phyloP scores from a whole-genome alignment of 1,284 basidiomycete species.

The Ganoderma sinense region DNA sequence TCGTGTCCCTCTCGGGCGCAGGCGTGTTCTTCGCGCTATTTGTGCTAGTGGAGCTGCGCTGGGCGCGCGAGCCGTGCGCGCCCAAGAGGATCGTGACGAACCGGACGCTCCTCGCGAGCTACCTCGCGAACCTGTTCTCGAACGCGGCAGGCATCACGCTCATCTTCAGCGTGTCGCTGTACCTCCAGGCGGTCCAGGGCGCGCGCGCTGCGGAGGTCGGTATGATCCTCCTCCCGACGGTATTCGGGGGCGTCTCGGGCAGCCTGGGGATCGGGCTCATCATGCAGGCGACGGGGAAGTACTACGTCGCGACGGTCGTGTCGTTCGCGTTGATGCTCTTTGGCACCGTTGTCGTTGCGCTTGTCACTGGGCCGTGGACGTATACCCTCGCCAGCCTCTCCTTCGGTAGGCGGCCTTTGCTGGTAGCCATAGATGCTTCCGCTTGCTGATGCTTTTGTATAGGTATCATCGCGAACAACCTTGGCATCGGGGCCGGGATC shows the following conservation, averaged over 20 bases:
- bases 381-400: slow-evolving; percentile 48
- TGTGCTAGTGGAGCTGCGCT: slow-evolving; percentile 46
- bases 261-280: slow-evolving; percentile 58
- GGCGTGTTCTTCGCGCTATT: slow-evolving; percentile 36
- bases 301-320: slow-evolving; percentile 56
- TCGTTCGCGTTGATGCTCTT: slow-evolving; percentile 48
- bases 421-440: too few species aligned
- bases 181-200: slow-evolving; percentile 61
- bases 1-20: slow-evolving; percentile 35
- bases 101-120: slow-evolving; percentile 57
- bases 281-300: slow-evolving; percentile 67
- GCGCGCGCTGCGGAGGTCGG: slow-evolving; percentile 56
- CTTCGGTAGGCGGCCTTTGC: slow-evolving; percentile 43
- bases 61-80: slow-evolving; percentile 66
- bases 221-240: slow-evolving; percentile 55
- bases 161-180: slow-evolving; percentile 64
- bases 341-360: slow-evolving; percentile 48
- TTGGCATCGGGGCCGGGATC: slow-evolving; percentile 58
- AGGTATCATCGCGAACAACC: slow-evolving; percentile 51
- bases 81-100: slow-evolving; percentile 60
- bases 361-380: slow-evolving; percentile 48
- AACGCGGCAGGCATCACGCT: slow-evolving; percentile 52
- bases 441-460: background rate
- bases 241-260: slow-evolving; percentile 55
- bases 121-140: slow-evolving; percentile 65